These are phyloP conservation scores for Aspergillus oerlinghausenensis DNA, from an alignment of 2,329 filamentous ascomycete species.

Conservation along the genomic window DNA sequence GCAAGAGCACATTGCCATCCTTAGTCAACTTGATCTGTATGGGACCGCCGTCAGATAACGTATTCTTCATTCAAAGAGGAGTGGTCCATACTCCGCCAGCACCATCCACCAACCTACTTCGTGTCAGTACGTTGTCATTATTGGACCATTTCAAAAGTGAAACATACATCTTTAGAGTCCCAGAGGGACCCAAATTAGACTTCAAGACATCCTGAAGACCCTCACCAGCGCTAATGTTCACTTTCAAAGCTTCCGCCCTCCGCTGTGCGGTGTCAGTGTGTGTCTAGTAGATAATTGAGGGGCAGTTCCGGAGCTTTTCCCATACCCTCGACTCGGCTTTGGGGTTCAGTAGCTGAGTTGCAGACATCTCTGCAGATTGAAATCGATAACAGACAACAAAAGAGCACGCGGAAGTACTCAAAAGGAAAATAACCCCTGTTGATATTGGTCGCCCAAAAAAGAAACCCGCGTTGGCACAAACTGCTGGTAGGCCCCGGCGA, in stretches of 20 bases:
- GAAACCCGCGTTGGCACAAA: slow-evolving; percentile 23
- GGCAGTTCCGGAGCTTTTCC: slow-evolving; percentile 28
- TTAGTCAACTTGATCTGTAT: slow-evolving; percentile 94
- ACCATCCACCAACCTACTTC: slow-evolving; percentile 56
- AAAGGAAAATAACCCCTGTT: slow-evolving; percentile 19
- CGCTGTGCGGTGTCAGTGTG: slow-evolving; percentile 59
- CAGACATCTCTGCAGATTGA: slow-evolving; percentile 65
- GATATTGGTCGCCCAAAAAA: slow-evolving; percentile 16
- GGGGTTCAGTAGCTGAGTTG: slow-evolving; percentile 94
- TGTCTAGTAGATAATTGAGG: slow-evolving; percentile 27
- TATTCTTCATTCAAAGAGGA: slow-evolving; percentile 5
- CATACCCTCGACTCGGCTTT: slow-evolving; percentile 96
- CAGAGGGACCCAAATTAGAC: slow-evolving; percentile 89
- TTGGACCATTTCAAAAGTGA: background rate
- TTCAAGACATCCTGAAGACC: slow-evolving; percentile 90
- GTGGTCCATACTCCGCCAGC: slow-evolving; percentile 50
- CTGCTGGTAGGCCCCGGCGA: slow-evolving; percentile 24
- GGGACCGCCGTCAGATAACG: slow-evolving; percentile 18
- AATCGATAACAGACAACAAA: slow-evolving; percentile 22
- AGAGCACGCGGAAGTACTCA: slow-evolving; percentile 19
- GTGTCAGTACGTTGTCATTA: slow-evolving; percentile 22
- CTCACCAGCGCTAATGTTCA: slow-evolving; percentile 96
- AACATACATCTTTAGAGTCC: slow-evolving; percentile 88
- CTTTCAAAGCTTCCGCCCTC: slow-evolving; percentile 90
- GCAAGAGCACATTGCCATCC: slow-evolving; percentile 82